Base-by-base conservation (phyloP, 2,329 filamentous ascomycete genomes). In the Aspergillus sp. region DNA sequence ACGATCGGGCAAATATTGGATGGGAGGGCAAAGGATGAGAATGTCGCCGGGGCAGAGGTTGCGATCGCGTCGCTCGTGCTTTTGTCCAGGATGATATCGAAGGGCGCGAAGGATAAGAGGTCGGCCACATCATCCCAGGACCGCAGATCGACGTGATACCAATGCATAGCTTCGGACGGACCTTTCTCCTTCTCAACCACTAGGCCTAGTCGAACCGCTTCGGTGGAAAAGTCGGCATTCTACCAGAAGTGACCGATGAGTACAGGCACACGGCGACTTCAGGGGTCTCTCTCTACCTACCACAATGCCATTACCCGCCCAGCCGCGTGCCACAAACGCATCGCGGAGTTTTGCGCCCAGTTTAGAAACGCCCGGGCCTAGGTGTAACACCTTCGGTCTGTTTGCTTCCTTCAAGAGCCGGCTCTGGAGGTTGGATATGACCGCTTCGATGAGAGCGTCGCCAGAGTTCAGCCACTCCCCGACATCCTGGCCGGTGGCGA, bases 381-480 rank as follows among this genome's bases (percentile, higher is more conserved):
- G 47, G 45, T 71, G 69, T 21, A 71, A 55, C n/a, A 64, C 64
- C 19, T 60, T 61, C 5, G 68, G 67, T 3, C 40, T 38, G 14
- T 23, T 42, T 14, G 21, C 36, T 5, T 54, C 17, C 4, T 43
- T 17, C 13, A 32, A 31, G 3, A 49, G n/a, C 6, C 53, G 59
- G 20, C 43, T 32, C 6, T 68, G 62, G 21, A 71, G 49, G 31
- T 65, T 57, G 9, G 59, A 53, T 44, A 71, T 21, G 3, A 60
- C 61, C 3, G 58, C 56, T 7, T 68, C 67, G 17, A 71, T 50
- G 10, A 71, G 52, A 17, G 51, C 50, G 21, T 71, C 65, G 25
- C 70, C 70, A 1, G 68, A 50, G 44, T 71, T 72, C 51, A 72
- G 49, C 70, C 70, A 72, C 58, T 72, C 70, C 21, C 70, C 69